phyloP scores from a whole-genome alignment of 1,139 yeast genomes.

The Entelexis paramagnoliae region DNA sequence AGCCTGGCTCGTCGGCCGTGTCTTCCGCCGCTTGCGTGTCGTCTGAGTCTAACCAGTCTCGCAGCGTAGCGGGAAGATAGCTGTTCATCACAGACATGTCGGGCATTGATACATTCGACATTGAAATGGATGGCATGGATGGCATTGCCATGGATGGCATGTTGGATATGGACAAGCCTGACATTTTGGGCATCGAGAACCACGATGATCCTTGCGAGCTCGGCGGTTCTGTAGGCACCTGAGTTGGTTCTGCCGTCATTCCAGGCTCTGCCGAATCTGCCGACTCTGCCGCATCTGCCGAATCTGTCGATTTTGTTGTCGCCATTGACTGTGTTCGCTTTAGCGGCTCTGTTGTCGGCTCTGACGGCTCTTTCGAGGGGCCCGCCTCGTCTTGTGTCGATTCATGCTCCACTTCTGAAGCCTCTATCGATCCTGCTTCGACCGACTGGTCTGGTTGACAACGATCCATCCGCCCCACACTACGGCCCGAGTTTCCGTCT shows the following conservation, averaged over 20 bases:
- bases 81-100: slow-evolving; percentile 5
- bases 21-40: not conserved
- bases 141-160: slow-evolving; percentile 13
- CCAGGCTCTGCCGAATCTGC: too few species aligned
- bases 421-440: too few species aligned
- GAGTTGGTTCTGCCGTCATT: not conserved
- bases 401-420: too few species aligned
- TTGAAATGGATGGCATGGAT: slow-evolving; percentile 8
- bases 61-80: not conserved
- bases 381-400: not conserved
- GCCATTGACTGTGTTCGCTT: too few species aligned
- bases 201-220: not conserved
- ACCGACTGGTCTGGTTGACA: too few species aligned
- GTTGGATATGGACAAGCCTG: slow-evolving; percentile 1
- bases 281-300: too few species aligned
- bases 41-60: not conserved
- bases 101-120: slow-evolving; percentile 11
- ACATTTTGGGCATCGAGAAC: not conserved
- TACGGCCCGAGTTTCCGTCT: too few species aligned
- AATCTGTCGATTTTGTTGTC: too few species aligned
- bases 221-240: not conserved
- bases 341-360: too few species aligned
- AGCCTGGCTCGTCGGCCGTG: slow-evolving; percentile 5
- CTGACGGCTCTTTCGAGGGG: too few species aligned
- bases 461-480: too few species aligned